These are phyloP conservation scores for Fagopyrum homotropicum DNA, from an alignment of 148 eudicot species.

Conservation along the genomic window DNA sequence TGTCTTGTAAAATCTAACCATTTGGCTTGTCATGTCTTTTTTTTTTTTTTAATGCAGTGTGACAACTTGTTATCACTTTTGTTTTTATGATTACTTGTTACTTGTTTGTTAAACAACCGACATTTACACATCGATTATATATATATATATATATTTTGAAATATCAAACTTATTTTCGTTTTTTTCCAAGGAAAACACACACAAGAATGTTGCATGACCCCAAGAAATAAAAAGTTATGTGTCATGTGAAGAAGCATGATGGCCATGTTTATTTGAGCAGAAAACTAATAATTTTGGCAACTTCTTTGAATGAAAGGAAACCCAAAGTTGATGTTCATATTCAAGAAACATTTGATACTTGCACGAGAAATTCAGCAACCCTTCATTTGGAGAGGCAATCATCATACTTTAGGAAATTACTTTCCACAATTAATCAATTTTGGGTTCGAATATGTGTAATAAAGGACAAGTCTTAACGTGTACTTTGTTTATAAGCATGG, in stretches of 20 bases:
- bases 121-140: no score
- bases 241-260: constrained; percentile 10
- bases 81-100: no score
- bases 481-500: background rate
- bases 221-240: background rate
- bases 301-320: constrained; percentile 6
- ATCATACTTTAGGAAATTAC: background rate
- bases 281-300: constrained; percentile 4
- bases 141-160: no score
- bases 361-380: constrained; percentile 11
- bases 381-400: background rate
- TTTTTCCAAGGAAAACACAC: no score
- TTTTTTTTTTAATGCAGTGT: no score
- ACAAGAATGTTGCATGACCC: background rate
- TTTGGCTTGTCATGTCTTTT: no score
- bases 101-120: no score
- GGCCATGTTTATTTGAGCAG: constrained; percentile 5
- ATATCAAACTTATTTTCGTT: no score
- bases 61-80: no score
- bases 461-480: background rate
- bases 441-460: background rate
- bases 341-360: constrained; percentile 9
- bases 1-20: no score
- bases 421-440: background rate
- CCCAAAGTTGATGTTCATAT: background rate